Evolutionary conservation across 78 protist genomes (phyloP).

Genomic region (Chrysochromulina tobinii): DNA sequence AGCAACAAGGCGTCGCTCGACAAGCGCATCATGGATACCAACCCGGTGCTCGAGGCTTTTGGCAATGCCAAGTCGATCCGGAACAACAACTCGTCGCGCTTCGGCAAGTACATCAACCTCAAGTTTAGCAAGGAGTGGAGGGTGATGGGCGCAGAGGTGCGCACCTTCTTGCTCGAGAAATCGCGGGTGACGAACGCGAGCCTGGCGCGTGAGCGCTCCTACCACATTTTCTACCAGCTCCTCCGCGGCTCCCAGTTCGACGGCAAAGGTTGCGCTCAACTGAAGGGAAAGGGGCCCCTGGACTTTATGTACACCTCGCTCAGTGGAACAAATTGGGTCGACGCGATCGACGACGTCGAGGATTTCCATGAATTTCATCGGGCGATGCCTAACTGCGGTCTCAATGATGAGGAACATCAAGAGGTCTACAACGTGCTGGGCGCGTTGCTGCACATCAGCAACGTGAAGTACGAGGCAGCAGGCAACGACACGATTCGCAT

Average conservation of each 20-base stretch:
- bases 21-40: conserved; percentile 60
- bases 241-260: not conserved
- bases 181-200: conserved; percentile 72
- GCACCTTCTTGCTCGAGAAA: conserved; percentile 78
- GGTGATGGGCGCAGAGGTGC: conserved; percentile 27
- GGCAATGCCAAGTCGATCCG: conserved; percentile 89
- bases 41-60: conserved; percentile 90
- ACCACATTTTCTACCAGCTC: conserved; percentile 87
- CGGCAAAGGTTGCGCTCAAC: no score
- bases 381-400: no score
- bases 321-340: no score
- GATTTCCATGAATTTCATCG: no score
- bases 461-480: conserved; percentile 6
- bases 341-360: no score
- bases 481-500: not conserved
- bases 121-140: conserved; percentile 9
- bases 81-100: conserved; percentile 89
- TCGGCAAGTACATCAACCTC: conserved; percentile 59
- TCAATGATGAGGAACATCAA: no score
- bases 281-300: no score
- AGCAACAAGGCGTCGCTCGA: not conserved
- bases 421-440: no score
- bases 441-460: conserved; percentile 27
- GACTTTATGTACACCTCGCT: no score
- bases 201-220: conserved; percentile 84